Conservation (phyloP, 805 yeast genomes). For the Schwanniomyces occidentalis region DNA sequence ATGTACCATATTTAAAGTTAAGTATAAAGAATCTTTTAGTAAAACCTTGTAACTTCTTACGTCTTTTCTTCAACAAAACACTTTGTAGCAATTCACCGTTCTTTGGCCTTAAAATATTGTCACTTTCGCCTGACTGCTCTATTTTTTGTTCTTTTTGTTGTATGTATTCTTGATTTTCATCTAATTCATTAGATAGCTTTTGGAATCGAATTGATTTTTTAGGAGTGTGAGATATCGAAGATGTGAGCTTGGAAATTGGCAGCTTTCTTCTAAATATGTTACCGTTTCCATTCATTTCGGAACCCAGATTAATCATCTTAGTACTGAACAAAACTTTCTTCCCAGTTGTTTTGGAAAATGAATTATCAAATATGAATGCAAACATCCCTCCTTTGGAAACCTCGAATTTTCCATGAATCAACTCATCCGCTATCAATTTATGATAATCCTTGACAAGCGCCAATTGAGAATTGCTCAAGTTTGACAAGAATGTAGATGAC, state of each 20-base stretch:
- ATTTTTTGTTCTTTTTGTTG: background rate
- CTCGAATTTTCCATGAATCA: conserved; percentile 61
- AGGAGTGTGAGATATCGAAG: background rate
- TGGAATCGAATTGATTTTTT: background rate
- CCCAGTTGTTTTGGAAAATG: conserved; percentile 80
- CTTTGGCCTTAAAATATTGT: conserved; percentile 38
- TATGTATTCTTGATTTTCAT: too few species aligned
- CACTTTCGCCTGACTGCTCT: conserved; percentile 2
- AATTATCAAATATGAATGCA: conserved; percentile 91
- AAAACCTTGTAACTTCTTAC: conserved; percentile 84
- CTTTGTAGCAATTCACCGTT: conserved; percentile 80
- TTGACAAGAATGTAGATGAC: conserved; percentile 36
- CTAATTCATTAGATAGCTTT: too few species aligned
- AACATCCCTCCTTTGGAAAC: conserved; percentile 66
- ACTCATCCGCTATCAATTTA: conserved; percentile 52
- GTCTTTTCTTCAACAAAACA: conserved; percentile 68
- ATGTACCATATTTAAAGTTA: conserved; percentile 77
- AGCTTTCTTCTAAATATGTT: too few species aligned
- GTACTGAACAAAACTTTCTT: conserved; percentile 73
- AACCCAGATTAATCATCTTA: conserved; percentile 14
- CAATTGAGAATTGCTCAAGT: conserved; percentile 42
- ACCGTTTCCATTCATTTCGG: too few species aligned
- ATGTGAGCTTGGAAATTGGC: too few species aligned
- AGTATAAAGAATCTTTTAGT: conserved; percentile 81
- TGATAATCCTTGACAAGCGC: conserved; percentile 59